A percentile compares a stretch with the other conserved stretches of the same genome.
phyloP scores from a whole-genome alignment of 768 basidiomycete genomes.

The Tulasnella sp. region DNA sequence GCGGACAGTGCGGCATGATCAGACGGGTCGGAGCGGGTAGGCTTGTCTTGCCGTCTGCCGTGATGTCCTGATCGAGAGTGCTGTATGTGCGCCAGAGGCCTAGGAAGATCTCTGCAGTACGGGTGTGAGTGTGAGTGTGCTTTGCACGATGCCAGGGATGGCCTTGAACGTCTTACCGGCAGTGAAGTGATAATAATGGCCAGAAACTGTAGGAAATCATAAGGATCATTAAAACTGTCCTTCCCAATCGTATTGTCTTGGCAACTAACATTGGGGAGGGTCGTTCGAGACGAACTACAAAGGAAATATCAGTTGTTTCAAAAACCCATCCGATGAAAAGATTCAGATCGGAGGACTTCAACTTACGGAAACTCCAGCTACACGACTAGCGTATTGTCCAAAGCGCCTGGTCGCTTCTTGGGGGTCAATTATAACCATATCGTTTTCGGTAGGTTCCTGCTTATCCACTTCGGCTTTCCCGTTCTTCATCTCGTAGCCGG shows the following conservation, averaged over 20 bases:
- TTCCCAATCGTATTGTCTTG: too few species aligned
- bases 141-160: too few species aligned
- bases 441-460: constrained; percentile 64
- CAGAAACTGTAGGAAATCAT: constrained; percentile 24
- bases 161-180: too few species aligned
- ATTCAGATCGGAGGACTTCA: too few species aligned
- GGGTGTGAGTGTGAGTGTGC: neutral
- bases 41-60: constrained; percentile 34
- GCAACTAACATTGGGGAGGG: constrained; percentile 55
- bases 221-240: constrained; percentile 10
- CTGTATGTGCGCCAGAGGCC: constrained; percentile 71
- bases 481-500: constrained; percentile 47
- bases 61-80: constrained; percentile 38
- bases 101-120: constrained; percentile 32
- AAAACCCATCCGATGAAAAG: too few species aligned
- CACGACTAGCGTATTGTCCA: constrained; percentile 53
- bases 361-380: constrained; percentile 67
- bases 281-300: constrained; percentile 70
- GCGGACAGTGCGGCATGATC: constrained; percentile 61
- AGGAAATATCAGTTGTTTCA: neutral
- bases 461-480: constrained; percentile 41
- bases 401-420: constrained; percentile 57
- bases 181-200: neutral
- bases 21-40: constrained; percentile 62
- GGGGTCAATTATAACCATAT: constrained; percentile 65